Evolutionary conservation across 179 eudicot species (phyloP).

Genomic region (Dionaea muscipula): DNA sequence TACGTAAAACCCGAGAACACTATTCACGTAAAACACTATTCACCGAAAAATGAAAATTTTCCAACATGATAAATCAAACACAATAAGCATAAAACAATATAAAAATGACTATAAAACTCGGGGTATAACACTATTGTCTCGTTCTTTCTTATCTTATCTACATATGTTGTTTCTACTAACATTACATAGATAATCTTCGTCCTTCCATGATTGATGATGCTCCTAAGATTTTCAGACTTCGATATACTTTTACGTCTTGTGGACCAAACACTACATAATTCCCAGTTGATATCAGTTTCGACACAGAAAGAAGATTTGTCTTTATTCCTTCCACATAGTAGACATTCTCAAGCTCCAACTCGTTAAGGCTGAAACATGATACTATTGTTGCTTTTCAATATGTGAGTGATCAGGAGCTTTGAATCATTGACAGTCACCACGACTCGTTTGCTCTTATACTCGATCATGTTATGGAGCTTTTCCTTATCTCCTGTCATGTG

Average conservation of each 20-base stretch:
- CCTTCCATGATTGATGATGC: background rate
- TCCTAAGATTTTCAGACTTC: background rate
- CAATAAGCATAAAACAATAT: too few species aligned
- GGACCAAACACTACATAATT: constrained; percentile 2
- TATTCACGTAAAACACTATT: too few species aligned
- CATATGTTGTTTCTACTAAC: background rate
- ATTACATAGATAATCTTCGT: background rate
- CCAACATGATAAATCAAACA: too few species aligned
- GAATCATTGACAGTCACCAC: background rate
- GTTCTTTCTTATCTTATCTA: background rate
- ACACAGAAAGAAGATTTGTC: background rate
- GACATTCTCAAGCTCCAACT: too few species aligned
- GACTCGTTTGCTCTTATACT: background rate
- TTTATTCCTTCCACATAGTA: too few species aligned
- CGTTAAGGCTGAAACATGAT: too few species aligned
- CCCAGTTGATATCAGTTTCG: background rate
- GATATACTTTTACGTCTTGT: background rate
- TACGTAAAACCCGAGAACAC: too few species aligned
- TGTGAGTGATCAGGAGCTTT: background rate
- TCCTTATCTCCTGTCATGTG: constrained; percentile 1
- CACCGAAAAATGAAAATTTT: too few species aligned
- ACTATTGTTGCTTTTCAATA: background rate
- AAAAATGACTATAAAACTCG: too few species aligned
- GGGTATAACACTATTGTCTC: background rate
- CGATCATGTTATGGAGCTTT: background rate